A percentile compares a stretch with the other conserved stretches of the same genome.
Conservation (phyloP, 176 grass and related monocot genomes). For the Phoenix roebelenii region DNA sequence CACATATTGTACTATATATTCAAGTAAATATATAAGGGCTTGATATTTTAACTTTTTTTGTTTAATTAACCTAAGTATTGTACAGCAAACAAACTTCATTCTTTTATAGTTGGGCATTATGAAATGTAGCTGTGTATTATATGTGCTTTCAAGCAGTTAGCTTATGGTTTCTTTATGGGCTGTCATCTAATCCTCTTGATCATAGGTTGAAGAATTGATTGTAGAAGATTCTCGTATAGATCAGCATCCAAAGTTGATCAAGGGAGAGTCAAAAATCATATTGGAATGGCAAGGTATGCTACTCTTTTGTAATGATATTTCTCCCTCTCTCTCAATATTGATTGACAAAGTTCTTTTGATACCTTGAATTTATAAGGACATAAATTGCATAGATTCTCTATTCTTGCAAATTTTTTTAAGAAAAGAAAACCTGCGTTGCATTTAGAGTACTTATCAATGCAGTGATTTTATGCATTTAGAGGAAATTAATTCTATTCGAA, state of each 20-base stretch:
- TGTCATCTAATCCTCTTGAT: slow-evolving; percentile 1
- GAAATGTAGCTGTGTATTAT: too few relatives aligned
- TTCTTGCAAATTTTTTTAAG: too few relatives aligned
- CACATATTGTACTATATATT: too few relatives aligned
- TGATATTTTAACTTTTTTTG: too few relatives aligned
- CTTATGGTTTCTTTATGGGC: background rate
- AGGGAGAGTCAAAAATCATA: slow-evolving; percentile 84
- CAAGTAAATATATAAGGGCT: too few relatives aligned
- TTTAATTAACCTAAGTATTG: too few relatives aligned
- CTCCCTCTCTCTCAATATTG: background rate
- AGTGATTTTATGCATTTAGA: too few relatives aligned
- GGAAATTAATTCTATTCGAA: too few relatives aligned
- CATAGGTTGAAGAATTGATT: slow-evolving; percentile 85
- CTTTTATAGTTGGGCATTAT: too few relatives aligned
- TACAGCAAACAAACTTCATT: too few relatives aligned
- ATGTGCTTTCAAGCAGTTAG: background rate
- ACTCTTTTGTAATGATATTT: background rate
- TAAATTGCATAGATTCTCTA: slow-evolving; percentile 3
- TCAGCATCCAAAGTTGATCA: slow-evolving; percentile 80
- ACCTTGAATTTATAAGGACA: background rate
- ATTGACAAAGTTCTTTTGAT: background rate
- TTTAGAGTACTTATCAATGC: too few relatives aligned
- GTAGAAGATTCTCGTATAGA: slow-evolving; percentile 84
- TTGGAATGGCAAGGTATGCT: slow-evolving; percentile 87
- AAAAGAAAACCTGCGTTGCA: too few relatives aligned